These are phyloP conservation scores for Marchantia polymorpha DNA, from an alignment of 225 moss, liverwort and hornwort genomes.

Conservation along the genomic window DNA sequence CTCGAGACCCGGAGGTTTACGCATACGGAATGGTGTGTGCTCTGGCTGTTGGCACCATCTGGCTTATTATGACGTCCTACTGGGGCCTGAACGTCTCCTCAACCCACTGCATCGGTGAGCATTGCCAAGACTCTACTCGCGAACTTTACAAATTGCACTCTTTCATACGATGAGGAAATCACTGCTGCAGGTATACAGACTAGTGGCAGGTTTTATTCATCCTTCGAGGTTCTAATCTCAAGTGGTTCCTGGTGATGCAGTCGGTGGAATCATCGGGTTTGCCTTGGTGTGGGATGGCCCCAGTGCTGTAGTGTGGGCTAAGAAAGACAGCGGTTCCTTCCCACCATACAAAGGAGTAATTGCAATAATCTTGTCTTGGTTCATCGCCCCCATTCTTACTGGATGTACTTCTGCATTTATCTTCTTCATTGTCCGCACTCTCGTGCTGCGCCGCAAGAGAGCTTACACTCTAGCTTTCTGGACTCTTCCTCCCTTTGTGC, in stretches of 20 bases:
- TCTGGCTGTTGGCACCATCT: constrained; percentile 51
- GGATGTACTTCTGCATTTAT: constrained; percentile 34
- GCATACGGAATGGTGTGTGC: constrained; percentile 74
- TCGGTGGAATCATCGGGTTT: constrained; percentile 61
- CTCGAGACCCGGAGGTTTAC: constrained; percentile 50
- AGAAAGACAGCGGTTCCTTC: constrained; percentile 41
- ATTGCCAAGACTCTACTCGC: too few species aligned
- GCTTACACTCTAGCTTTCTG: constrained; percentile 48
- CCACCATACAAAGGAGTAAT: constrained; percentile 62
- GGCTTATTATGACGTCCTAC: constrained; percentile 56
- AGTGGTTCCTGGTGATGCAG: constrained; percentile 24
- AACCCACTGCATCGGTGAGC: constrained; percentile 62
- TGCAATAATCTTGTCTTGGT: constrained; percentile 59
- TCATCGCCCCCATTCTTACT: constrained; percentile 54
- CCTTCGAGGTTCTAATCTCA: background rate
- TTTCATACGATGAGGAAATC: too few species aligned
- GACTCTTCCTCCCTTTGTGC: constrained; percentile 53
- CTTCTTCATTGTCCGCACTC: constrained; percentile 28
- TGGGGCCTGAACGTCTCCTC: constrained; percentile 47
- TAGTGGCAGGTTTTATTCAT: background rate
- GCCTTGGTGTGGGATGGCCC: constrained; percentile 64
- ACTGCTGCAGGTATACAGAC: too few species aligned
- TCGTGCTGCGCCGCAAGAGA: constrained; percentile 53
- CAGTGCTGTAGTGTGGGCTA: constrained; percentile 57
- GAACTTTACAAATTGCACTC: too few species aligned